Base-by-base conservation (phyloP, 805 yeast species). In the Priceomyces fermenticarens region DNA sequence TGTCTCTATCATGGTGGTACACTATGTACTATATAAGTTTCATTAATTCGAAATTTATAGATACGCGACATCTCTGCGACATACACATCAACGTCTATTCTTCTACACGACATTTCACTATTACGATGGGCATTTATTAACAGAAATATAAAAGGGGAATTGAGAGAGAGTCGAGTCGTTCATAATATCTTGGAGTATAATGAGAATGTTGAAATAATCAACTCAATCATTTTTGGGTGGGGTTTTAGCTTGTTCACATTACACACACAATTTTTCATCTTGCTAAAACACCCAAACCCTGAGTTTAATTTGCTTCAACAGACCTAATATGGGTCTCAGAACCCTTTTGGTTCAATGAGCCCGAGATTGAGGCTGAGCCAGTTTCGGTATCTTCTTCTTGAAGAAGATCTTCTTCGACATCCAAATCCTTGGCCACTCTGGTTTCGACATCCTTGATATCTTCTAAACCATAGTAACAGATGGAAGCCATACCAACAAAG, bases 381-480 rank as follows among this genome's bases (percentile, higher is more conserved):
- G 20, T 10, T 12, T 31, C 33, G 7, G 33, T n/a, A 3, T 16
- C 28, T 27, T 39, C 49, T 32, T 36, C 57, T 10, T 51, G 60
- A 29, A 48, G 55, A 11, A 30, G 38, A 3, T 62, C 67, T 11
- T 52, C 57, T 16, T 49, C 64, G 40, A 77, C 66, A 39, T 78
- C 78, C 55, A 83, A 67, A 46, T 75, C 81, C 52, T 75, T 70
- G 34, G 77, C 77, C 40, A 85, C 81, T 55, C 73, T 73, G 47
- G 73, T 71, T 60, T 84, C 91, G 40, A 81, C 74, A 62, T 81
- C 72, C 59, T 80, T 77, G 62, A 86, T 74, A 51, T 90, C 98
- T 56, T 88, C 74, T 71, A 86, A 65, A 68, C 99, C 99, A 66
- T 91, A 93, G 62, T 81, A 55, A 36, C 85, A 76, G 57, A 93